Evolutionary conservation across 208 protist genomes (phyloP).

Genomic region (Crithidia mellificae): DNA sequence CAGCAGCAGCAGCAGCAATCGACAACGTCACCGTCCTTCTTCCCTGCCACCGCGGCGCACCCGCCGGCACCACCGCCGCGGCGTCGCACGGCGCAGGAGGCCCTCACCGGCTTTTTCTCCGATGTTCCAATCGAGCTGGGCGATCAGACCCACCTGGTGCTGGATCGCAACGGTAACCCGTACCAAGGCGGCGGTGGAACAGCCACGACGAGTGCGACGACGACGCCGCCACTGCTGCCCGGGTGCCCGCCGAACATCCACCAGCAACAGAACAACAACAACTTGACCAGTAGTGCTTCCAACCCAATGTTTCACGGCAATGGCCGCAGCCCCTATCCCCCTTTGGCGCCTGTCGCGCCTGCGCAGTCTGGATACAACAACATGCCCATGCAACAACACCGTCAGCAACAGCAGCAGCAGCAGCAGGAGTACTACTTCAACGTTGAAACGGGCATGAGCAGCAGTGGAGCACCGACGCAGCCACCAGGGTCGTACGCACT

Average conservation of each 20-base stretch:
- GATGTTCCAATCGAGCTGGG: slow-evolving; percentile 21
- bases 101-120: slow-evolving; percentile 24
- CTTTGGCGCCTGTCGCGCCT: background rate
- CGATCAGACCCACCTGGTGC: slow-evolving; percentile 27
- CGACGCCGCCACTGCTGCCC: background rate
- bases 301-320: background rate
- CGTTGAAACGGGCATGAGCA: background rate
- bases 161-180: slow-evolving; percentile 23
- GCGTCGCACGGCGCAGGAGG: slow-evolving; percentile 21
- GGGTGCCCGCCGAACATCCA: too few relatives aligned
- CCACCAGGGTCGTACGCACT: background rate
- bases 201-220: background rate
- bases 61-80: slow-evolving; percentile 5
- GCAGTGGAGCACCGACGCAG: background rate
- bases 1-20: slow-evolving; percentile 7
- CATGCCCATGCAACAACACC: background rate
- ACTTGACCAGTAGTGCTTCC: background rate
- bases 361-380: background rate
- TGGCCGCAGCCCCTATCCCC: background rate
- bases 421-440: background rate
- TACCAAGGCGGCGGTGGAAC: background rate
- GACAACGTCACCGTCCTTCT: background rate
- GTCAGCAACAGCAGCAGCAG: slow-evolving; percentile 1
- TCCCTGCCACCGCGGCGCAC: background rate
- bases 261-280: too few relatives aligned